Evolutionary conservation across 73 alveolate species (phyloP), one percentile per base, ranked within the genome.

Genomic region (Durusdinium trenchii): DNA sequence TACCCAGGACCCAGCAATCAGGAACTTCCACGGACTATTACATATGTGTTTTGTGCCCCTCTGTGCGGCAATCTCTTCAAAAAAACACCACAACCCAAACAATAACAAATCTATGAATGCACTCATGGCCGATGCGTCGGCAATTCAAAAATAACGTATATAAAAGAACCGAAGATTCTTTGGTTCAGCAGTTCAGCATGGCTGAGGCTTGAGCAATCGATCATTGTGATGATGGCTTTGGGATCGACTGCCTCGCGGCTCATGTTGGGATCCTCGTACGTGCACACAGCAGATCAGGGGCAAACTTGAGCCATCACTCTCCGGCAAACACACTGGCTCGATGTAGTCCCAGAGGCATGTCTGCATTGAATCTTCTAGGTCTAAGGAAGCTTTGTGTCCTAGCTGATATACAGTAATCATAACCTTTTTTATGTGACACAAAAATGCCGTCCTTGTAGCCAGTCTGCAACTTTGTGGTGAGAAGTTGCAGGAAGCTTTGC

Each of bases 241-340:
- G 86, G 86, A 86, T 89, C 96, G 40, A 46, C 96, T 32, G 79
- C 96, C 26, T 89, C 96, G 30, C 96, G 96, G 86, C 86, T 89
- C 96, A 89, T 89, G 73, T 20, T 46, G 36, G 96, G 96, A 67
- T 89, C 96, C 96, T 78, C 60, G n/a, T n/a, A n/a, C n/a, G n/a
- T 78, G 86, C 89, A 32, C 12, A 57, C 12, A 57, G 12, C 69
- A 57, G 32, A 57, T 57, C 69, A 23, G 23, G 69, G 69, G 32
- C 32, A 23, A 12, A 12, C 12, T 12, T 57, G 32, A 57, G 12
- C 6, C 62, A 73, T 12, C 69, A 57, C 32, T 57, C 23, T 57
- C 32, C 12, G 69, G 32, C 23, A 12, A 57, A 57, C 69, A 57
- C 69, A 12, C 69, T 57, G 23, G 12, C 69, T n/a, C n/a, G n/a